phyloP scores from a whole-genome alignment of 2,329 filamentous ascomycete genomes.

The Cytospora paraplurivora region DNA sequence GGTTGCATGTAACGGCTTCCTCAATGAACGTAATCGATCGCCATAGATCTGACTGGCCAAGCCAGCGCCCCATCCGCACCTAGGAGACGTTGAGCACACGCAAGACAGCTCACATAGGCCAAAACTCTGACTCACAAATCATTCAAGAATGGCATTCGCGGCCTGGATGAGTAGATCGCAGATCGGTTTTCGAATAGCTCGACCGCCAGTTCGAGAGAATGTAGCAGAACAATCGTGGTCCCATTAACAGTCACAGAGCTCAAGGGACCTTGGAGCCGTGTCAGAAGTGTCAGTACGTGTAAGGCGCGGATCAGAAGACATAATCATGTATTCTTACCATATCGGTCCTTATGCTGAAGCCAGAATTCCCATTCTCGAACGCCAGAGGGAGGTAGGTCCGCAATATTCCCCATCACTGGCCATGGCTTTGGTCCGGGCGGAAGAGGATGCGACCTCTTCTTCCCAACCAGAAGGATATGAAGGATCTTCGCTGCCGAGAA shows the following conservation, averaged over 20 bases:
- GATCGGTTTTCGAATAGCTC: slow-evolving; percentile 20
- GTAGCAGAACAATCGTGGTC: slow-evolving; percentile 13
- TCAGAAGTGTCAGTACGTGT: not conserved
- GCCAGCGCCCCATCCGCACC: slow-evolving; percentile 4
- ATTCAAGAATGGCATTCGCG: not conserved
- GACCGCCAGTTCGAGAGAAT: not conserved
- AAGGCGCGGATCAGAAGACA: not conserved
- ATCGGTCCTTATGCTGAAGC: slow-evolving; percentile 11
- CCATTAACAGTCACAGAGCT: slow-evolving; percentile 19
- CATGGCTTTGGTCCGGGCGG: slow-evolving; percentile 20
- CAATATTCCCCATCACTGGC: slow-evolving; percentile 15
- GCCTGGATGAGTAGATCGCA: slow-evolving; percentile 14
- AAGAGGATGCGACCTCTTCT: not conserved
- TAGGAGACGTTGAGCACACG: not conserved
- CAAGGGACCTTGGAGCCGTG: slow-evolving; percentile 9
- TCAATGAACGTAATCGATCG: not conserved
- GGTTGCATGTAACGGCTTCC: not conserved
- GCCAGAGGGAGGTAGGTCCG: slow-evolving; percentile 8
- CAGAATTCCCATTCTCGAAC: slow-evolving; percentile 16
- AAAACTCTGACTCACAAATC: not conserved
- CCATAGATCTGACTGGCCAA: not conserved
- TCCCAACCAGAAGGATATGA: not conserved
- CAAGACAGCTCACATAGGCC: not conserved
- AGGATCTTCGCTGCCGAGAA: slow-evolving; percentile 5
- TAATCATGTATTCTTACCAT: slow-evolving; percentile 1